phyloP scores from a whole-genome alignment of 352 stramenopile species.

The Globisporangium viniferum region DNA sequence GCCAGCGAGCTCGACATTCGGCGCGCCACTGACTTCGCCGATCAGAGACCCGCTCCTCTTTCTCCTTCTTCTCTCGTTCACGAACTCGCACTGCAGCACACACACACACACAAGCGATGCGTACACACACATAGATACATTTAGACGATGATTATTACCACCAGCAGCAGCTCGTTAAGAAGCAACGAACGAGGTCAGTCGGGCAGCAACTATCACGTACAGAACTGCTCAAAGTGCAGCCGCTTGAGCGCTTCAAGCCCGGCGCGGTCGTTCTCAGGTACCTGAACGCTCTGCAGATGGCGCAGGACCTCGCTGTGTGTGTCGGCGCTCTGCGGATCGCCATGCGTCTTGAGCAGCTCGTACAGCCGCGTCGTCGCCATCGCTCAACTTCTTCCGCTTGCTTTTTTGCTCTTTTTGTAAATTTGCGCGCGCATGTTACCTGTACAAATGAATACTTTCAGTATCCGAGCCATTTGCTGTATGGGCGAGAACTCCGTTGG shows the following conservation, averaged over 20 bases:
- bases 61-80: conserved; percentile 17
- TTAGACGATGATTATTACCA: background rate
- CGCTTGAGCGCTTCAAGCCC: conserved; percentile 34
- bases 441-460: too few species aligned
- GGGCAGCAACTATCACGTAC: conserved; percentile 21
- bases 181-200: background rate
- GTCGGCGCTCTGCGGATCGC: conserved; percentile 20
- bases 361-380: conserved; percentile 16
- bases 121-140: background rate
- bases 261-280: conserved; percentile 19
- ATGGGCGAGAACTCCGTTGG: too few species aligned
- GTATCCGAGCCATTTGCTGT: too few species aligned
- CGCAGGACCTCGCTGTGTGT: conserved; percentile 41
- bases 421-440: too few species aligned
- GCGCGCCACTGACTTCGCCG: conserved; percentile 33
- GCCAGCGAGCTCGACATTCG: conserved; percentile 35
- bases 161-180: background rate
- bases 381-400: background rate
- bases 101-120: background rate
- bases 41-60: conserved; percentile 25
- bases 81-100: conserved; percentile 28
- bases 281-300: conserved; percentile 23
- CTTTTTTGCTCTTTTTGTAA: too few species aligned
- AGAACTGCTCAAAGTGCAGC: conserved; percentile 40
- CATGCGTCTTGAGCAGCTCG: conserved; percentile 32